Conservation (phyloP, 768 basidiomycete species). For the Rubroboletus pulcherrimus region DNA sequence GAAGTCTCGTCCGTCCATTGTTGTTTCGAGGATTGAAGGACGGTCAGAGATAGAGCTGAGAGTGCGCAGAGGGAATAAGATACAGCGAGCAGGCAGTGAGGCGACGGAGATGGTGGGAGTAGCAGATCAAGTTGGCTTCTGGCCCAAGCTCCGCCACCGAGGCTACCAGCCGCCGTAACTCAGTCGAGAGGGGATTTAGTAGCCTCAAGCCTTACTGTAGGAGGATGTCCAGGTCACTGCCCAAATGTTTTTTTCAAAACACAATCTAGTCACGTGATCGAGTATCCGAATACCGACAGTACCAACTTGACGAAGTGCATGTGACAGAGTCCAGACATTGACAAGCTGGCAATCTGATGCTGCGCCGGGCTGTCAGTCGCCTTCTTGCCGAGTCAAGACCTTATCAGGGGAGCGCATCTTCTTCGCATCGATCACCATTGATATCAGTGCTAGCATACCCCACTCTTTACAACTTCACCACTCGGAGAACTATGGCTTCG, state of each 20-base stretch:
- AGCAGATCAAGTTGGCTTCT: background rate
- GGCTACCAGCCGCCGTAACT: too few relatives aligned
- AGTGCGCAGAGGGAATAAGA: background rate
- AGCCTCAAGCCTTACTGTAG: too few relatives aligned
- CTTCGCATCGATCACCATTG: slow-evolving; percentile 11
- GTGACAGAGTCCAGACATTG: background rate
- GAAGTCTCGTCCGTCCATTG: slow-evolving; percentile 37
- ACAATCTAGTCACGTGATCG: background rate
- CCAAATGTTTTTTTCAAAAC: too few relatives aligned
- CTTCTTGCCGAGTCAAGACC: slow-evolving; percentile 4
- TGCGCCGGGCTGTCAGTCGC: slow-evolving; percentile 5
- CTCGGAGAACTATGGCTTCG: slow-evolving; percentile 31
- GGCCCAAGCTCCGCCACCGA: background rate
- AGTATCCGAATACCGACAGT: slow-evolving; percentile 1
- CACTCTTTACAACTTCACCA: background rate
- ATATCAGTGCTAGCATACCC: background rate
- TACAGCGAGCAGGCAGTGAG: background rate
- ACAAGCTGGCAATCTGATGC: background rate
- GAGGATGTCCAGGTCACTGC: too few relatives aligned
- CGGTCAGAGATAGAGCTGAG: background rate
- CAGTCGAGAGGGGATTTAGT: too few relatives aligned
- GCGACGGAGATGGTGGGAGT: background rate
- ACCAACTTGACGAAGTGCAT: background rate
- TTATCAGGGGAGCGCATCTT: slow-evolving; percentile 10
- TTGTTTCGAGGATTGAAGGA: background rate